Evolutionary conservation across 1,284 basidiomycete species (phyloP).

Genomic region (Malassezia pachydermatis): DNA sequence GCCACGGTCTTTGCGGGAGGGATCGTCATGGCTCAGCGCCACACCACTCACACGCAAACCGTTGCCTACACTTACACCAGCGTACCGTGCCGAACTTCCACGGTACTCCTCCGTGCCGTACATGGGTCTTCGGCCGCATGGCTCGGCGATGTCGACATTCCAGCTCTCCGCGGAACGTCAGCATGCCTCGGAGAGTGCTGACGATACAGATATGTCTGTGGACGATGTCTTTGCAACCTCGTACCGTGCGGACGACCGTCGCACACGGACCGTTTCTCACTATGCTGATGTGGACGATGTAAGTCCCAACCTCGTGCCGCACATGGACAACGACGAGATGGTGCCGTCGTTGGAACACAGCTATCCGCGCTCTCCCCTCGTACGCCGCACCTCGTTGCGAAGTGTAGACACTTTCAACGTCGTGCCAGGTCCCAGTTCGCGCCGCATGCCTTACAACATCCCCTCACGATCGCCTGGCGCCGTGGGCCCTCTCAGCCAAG

Average conservation of each 20-base stretch:
- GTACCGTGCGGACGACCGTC: constrained; percentile 21
- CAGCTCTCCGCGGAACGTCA: constrained; percentile 15
- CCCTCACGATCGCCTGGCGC: constrained; percentile 12
- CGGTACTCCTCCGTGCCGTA: constrained; percentile 4
- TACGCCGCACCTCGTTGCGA: constrained; percentile 15
- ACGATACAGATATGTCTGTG: constrained; percentile 24
- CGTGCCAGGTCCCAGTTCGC: neutral
- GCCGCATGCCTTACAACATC: constrained; percentile 14
- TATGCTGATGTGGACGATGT: constrained; percentile 11
- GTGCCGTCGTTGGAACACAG: constrained; percentile 9
- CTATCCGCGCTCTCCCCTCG: neutral
- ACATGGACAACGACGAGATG: constrained; percentile 22
- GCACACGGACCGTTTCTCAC: constrained; percentile 14
- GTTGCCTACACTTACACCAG: neutral
- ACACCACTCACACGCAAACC: neutral
- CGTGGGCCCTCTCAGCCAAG: constrained; percentile 5
- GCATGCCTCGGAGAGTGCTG: neutral
- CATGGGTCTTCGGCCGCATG: constrained; percentile 8
- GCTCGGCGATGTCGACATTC: constrained; percentile 1
- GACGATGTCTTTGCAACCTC: constrained; percentile 23
- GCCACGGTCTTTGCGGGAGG: constrained; percentile 15
- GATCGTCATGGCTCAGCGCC: constrained; percentile 16
- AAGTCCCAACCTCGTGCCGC: constrained; percentile 25
- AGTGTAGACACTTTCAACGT: neutral
- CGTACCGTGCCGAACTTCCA: constrained; percentile 4